Base-by-base conservation (phyloP, 805 yeast genomes). In the Kazachstania psychrophila region DNA sequence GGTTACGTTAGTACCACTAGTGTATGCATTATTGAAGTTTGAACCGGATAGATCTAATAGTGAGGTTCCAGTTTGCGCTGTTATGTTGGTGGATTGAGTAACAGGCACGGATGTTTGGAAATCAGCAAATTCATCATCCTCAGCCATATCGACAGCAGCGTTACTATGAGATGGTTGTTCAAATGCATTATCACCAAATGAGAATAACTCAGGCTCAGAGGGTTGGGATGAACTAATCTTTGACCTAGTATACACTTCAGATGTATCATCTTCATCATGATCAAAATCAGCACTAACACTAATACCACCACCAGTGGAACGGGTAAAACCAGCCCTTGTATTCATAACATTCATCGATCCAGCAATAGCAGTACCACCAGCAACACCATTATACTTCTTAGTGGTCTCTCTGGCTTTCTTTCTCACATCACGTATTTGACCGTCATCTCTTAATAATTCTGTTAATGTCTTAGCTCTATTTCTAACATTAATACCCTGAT, bases 401-500 rank as follows among this genome's bases (percentile, higher is more conserved):
- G 86, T 72, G 47, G 86, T 82, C 13, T 78, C 81, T 48, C 92
- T 75, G n/a, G 96, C 87, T 69, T 83, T 85, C 61, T 83, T 85
- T 44, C 97, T 73, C 60, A 88, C 97, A 27, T 75, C 65, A 44
- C 97, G 74, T 36, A 89, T 77, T 58, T 67, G 64, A 6, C 69
- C 68, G 51, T 86, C 95, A 58, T 85, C 94, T 48, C 76, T 76
- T 47, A 92, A 68, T 47, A 92, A 67, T 12, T 68, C 69, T 18
- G 77, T 66, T 43, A 92, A 68, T 44, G 77, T 79, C 59, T 86
- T 83, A 22, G 96, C 80, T 48, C 95, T 76, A 62, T 85, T 88
- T 54, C 98, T 75, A 39, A 92, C 95, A 56, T 89, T 88, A 47
- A 87, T 77, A 36, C 98, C 98, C 63, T 88, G 96, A 61, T 92